Evolutionary conservation across 2,329 filamentous ascomycete genomes (phyloP).

Genomic region (Mycocentrospora acerina): DNA sequence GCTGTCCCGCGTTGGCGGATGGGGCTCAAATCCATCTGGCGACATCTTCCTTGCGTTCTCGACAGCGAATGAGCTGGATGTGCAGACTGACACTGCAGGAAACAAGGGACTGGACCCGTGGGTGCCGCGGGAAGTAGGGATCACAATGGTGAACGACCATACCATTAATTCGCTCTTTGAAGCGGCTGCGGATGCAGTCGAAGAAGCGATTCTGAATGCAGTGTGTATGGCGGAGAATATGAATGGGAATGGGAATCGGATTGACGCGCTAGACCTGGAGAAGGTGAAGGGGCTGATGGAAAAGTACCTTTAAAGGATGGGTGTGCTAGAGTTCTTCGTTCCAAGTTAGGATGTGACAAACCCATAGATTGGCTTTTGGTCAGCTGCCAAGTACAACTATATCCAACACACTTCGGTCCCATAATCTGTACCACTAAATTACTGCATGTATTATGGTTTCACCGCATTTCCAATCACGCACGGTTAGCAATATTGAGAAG

Average conservation of each 20-base stretch:
- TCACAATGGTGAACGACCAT: conserved; percentile 58
- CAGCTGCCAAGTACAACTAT: too few relatives aligned
- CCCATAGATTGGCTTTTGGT: too few relatives aligned
- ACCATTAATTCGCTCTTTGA: conserved; percentile 64
- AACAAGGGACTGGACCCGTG: conserved; percentile 30
- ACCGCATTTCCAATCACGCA: too few relatives aligned
- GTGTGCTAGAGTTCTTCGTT: too few relatives aligned
- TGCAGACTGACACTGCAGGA: conserved; percentile 42
- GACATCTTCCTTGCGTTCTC: conserved; percentile 70
- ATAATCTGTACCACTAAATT: too few relatives aligned
- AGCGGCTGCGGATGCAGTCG: conserved; percentile 62
- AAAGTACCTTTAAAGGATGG: conserved; percentile 33
- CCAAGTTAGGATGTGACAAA: too few relatives aligned
- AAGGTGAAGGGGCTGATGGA: conserved; percentile 40
- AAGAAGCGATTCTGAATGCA: conserved; percentile 67
- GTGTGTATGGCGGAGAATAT: conserved; percentile 63
- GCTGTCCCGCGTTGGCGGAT: conserved; percentile 61
- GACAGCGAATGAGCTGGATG: conserved; percentile 57
- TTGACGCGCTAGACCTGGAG: conserved; percentile 37
- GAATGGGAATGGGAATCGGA: conserved; percentile 54
- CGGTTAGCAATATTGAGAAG: too few relatives aligned
- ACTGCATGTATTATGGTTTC: too few relatives aligned
- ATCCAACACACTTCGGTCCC: too few relatives aligned
- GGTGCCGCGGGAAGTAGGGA: conserved; percentile 45
- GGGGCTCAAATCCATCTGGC: conserved; percentile 63